A percentile compares a stretch with the other conserved stretches of the same genome.
These are phyloP conservation scores for Cladosporium sp. DNA, from an alignment of 2,329 filamentous ascomycete species.

Conservation along the genomic window DNA sequence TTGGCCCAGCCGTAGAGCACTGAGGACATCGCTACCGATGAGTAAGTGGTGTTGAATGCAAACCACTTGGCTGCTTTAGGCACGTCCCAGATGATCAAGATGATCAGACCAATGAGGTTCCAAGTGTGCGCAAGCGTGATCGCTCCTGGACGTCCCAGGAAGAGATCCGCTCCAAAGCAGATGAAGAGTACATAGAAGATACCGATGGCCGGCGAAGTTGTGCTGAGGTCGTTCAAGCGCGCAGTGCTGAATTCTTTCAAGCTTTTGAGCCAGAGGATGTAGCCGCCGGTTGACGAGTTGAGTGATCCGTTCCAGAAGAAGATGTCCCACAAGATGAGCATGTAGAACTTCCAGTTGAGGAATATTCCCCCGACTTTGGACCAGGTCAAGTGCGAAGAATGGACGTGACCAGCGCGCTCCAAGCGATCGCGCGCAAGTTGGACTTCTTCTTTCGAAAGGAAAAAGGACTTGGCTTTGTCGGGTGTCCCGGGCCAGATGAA, in stretches of 20 bases:
- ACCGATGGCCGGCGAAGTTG: slow-evolving; percentile 51
- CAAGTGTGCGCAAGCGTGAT: slow-evolving; percentile 50
- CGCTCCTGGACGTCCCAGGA: slow-evolving; percentile 51
- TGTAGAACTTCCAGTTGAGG: slow-evolving; percentile 47
- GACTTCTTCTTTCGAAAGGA: slow-evolving; percentile 21
- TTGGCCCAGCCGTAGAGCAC: slow-evolving; percentile 57
- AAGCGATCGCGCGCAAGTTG: slow-evolving; percentile 40
- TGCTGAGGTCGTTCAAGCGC: slow-evolving; percentile 49
- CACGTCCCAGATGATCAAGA: slow-evolving; percentile 54
- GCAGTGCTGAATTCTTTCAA: slow-evolving; percentile 45
- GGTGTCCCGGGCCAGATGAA: slow-evolving; percentile 49
- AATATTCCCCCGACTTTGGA: slow-evolving; percentile 32
- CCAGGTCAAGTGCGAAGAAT: slow-evolving; percentile 26
- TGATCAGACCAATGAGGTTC: slow-evolving; percentile 53
- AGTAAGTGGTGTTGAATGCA: slow-evolving; percentile 49
- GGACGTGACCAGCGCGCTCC: slow-evolving; percentile 31
- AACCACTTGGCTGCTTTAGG: slow-evolving; percentile 54
- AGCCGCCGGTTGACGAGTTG: slow-evolving; percentile 47
- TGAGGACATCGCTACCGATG: slow-evolving; percentile 50
- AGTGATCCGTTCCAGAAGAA: slow-evolving; percentile 55
- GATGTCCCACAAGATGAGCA: slow-evolving; percentile 48
- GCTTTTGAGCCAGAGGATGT: slow-evolving; percentile 57
- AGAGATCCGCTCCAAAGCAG: slow-evolving; percentile 53
- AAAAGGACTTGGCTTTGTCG: slow-evolving; percentile 48
- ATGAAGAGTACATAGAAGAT: slow-evolving; percentile 55